Conservation (phyloP, 129 eudicot species). For the Arctium minus region DNA sequence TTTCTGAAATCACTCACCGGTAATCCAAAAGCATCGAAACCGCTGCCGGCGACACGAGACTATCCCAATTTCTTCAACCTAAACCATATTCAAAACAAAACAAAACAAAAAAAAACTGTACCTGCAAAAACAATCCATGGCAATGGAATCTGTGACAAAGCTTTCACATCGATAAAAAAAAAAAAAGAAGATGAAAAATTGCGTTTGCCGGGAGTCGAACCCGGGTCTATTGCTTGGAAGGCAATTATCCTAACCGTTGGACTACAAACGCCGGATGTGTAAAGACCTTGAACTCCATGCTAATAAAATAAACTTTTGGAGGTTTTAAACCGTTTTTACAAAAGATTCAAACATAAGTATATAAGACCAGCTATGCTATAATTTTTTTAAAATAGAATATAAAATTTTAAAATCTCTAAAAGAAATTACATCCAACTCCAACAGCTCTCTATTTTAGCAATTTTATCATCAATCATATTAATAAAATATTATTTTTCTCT, state of each 20-base stretch:
- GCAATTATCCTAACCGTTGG: background rate
- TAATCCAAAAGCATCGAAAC: background rate
- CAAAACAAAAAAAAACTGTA: background rate
- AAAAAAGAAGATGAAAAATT: background rate
- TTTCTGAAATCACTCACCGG: background rate
- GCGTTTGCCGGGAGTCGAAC: slow-evolving; percentile 1
- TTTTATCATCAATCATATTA: too few species aligned
- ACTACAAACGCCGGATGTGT: background rate
- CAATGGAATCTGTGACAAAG: background rate
- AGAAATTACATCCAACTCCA: too few species aligned
- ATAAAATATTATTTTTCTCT: too few species aligned
- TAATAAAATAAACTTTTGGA: too few species aligned
- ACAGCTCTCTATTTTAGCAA: too few species aligned
- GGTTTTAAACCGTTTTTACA: too few species aligned
- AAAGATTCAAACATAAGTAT: too few species aligned
- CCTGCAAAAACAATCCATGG: background rate
- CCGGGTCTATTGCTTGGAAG: background rate
- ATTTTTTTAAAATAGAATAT: too few species aligned
- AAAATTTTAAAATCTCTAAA: too few species aligned
- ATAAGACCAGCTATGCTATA: too few species aligned
- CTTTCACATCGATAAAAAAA: too few species aligned
- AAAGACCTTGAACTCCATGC: too few species aligned
- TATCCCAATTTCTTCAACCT: background rate
- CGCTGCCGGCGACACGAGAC: background rate
- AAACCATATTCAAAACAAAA: background rate